Percentiles rank a stretch among this genome's conserved stretches.
Evolutionary conservation across 768 basidiomycete species (phyloP).

Genomic region (Phlebiopsis flavidoalba): DNA sequence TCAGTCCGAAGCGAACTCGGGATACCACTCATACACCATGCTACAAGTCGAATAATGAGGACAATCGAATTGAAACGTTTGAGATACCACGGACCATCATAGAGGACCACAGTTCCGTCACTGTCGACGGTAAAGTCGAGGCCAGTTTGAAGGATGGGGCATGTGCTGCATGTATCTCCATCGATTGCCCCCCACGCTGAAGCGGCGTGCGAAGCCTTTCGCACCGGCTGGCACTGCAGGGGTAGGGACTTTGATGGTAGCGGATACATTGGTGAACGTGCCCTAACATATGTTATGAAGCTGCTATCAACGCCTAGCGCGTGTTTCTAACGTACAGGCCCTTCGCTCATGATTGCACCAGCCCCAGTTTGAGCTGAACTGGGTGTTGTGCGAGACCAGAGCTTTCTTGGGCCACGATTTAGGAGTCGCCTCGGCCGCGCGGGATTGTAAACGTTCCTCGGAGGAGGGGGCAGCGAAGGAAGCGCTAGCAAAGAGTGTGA

Average conservation of each 20-base stretch:
- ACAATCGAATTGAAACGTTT: neutral
- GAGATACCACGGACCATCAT: neutral
- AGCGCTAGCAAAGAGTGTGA: neutral
- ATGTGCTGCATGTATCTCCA: conserved; percentile 17
- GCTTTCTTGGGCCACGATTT: neutral
- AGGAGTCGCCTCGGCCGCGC: neutral
- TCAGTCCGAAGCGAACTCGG: neutral
- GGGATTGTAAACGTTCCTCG: neutral
- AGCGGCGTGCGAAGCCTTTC: conserved; percentile 20
- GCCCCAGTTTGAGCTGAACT: neutral
- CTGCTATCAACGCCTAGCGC: neutral
- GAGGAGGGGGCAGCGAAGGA: neutral
- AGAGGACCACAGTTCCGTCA: neutral
- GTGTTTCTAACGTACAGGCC: neutral
- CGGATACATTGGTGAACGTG: conserved; percentile 32
- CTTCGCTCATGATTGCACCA: neutral
- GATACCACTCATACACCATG: neutral
- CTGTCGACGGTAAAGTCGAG: neutral
- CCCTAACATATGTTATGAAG: conserved; percentile 12
- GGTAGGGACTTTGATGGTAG: conserved; percentile 29
- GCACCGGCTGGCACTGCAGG: conserved; percentile 23
- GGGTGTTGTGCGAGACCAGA: neutral
- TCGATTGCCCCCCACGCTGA: conserved; percentile 35
- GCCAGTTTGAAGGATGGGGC: neutral
- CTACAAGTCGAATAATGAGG: neutral